phyloP scores from a whole-genome alignment of 2,329 filamentous ascomycete species.

The Sporothrix pallida region DNA sequence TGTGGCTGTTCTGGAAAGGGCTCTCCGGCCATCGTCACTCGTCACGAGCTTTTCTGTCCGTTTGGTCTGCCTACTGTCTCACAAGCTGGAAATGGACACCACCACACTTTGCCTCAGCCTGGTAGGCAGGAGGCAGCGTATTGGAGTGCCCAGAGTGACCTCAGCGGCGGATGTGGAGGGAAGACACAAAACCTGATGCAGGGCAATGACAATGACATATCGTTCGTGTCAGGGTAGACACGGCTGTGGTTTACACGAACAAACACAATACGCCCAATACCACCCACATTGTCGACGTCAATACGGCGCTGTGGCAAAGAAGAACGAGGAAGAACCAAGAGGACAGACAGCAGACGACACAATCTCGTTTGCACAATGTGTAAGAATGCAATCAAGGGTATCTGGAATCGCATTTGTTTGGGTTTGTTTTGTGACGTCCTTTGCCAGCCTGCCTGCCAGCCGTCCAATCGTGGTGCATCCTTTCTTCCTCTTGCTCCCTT shows the following conservation, averaged over 20 bases:
- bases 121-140: slow-evolving; percentile 7
- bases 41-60: background rate
- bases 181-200: background rate
- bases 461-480: slow-evolving; percentile 15
- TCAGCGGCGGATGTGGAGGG: background rate
- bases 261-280: background rate
- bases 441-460: background rate
- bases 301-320: background rate
- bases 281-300: background rate
- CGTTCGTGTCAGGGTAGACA: slow-evolving; percentile 8
- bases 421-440: background rate
- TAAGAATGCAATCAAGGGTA: background rate
- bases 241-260: background rate
- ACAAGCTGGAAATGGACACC: no score
- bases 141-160: background rate
- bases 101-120: background rate
- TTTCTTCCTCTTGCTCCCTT: background rate
- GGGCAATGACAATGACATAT: background rate
- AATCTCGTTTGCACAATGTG: slow-evolving; percentile 1
- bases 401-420: background rate
- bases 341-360: background rate
- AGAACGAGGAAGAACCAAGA: background rate
- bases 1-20: background rate
- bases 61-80: background rate
- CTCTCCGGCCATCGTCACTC: background rate